Base-by-base conservation (phyloP, 306 rosid genomes). In the Sophora flavescens region DNA sequence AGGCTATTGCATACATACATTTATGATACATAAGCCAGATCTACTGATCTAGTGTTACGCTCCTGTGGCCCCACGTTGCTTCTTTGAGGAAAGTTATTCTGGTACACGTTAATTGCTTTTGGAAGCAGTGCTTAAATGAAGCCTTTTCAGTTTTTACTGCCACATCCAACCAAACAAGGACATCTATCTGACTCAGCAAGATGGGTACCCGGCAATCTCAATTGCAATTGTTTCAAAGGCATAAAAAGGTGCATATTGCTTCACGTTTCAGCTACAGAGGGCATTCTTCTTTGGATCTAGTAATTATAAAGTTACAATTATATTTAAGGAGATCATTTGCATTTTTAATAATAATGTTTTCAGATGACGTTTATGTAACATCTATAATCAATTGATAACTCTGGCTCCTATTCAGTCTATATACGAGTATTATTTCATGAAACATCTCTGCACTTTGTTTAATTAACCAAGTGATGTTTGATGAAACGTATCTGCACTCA, bases 31-130 rank as follows among this genome's bases (percentile, higher is more conserved):
- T 4, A 64, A 78, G 65, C 26, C 30, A 50, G 15, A 58, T 36
- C 33, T 6, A 51, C 30, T 38, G 15, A 58, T 36, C 33, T 6
- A 51, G 35, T 51, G 66, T 39, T 54, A 30, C 51, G 66, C 63
- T 33, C 17, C 30, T 36, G 28, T 77, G 82, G 86, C 65, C 85
- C 81, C 74, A 9, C 12, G 5, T 70, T 81, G 3, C 78, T 26
- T 22, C 48, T 76, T 70, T 14, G 36, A 33, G 75, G 10, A 70
- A 63, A 63, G 26, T 63, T 26, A 10, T 76, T 56, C 42, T 71
- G 63, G 70, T 77, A 59, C 82, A 63, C 1, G 10, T 36, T 82
- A 30, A 56, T 66, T 11, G 70, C 75, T 60, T 70, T 78, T 63
- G 26, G 57, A 56, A 26, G 30, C 48, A 35, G 11, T 32, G 22